Percentiles rank a stretch among this genome's conserved stretches.
phyloP scores from a whole-genome alignment of 208 protist genomes.

The Crithidia thermophila region DNA sequence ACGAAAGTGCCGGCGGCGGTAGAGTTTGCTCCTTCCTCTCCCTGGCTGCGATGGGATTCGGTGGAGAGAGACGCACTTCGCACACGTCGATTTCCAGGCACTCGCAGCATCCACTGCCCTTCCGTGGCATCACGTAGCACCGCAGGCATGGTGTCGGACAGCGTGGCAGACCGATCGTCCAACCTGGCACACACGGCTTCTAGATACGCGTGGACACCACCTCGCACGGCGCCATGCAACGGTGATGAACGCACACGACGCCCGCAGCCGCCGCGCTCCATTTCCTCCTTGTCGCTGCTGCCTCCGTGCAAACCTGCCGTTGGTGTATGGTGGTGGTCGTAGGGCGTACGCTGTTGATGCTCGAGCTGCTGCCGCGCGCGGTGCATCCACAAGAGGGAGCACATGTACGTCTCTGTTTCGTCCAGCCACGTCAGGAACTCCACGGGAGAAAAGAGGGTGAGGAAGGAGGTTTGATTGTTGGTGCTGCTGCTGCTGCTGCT shows the following conservation, averaged over 20 bases:
- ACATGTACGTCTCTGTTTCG: slow-evolving; percentile 13
- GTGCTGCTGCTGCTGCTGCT: background rate
- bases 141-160: slow-evolving; percentile 31
- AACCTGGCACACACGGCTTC: slow-evolving; percentile 3
- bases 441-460: slow-evolving; percentile 5
- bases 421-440: slow-evolving; percentile 22
- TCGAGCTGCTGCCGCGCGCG: slow-evolving; percentile 16
- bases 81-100: background rate
- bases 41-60: background rate
- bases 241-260: too few species aligned
- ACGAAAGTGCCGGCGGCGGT: too few species aligned
- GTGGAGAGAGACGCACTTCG: too few species aligned
- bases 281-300: background rate
- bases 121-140: slow-evolving; percentile 48
- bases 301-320: background rate
- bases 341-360: background rate
- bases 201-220: slow-evolving; percentile 10
- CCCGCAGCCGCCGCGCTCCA: background rate
- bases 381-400: slow-evolving; percentile 1
- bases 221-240: too few species aligned
- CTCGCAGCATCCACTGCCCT: slow-evolving; percentile 60
- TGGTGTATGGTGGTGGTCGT: too few species aligned
- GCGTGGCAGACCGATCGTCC: background rate
- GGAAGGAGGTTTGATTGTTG: background rate
- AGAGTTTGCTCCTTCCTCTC: background rate